These are phyloP conservation scores for Dicorynia guianensis DNA, from an alignment of 306 rosid genomes.

Conservation along the genomic window DNA sequence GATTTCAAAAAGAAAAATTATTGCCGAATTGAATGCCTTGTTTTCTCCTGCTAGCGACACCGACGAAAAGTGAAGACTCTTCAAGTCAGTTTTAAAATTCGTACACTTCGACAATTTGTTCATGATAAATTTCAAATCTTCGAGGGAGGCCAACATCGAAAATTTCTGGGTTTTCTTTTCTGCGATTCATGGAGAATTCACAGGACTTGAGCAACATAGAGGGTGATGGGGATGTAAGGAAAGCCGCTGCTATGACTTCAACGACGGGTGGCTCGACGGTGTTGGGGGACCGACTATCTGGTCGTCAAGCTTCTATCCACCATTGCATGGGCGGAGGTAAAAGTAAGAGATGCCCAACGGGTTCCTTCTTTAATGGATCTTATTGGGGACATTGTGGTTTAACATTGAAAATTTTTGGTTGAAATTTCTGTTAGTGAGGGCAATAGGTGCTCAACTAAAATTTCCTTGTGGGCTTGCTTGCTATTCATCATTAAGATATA, in stretches of 20 bases:
- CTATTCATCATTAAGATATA: background rate
- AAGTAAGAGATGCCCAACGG: constrained; percentile 31
- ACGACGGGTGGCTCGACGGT: constrained; percentile 30
- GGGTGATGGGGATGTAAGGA: constrained; percentile 56
- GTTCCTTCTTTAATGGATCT: background rate
- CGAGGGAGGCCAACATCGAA: background rate
- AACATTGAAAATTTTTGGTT: background rate
- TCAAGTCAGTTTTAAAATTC: background rate
- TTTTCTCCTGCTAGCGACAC: background rate
- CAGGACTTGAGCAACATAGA: constrained; percentile 46
- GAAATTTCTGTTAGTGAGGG: background rate
- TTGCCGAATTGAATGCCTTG: background rate
- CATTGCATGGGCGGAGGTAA: constrained; percentile 49
- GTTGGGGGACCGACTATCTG: constrained; percentile 37
- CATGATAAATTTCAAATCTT: background rate
- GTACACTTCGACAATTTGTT: background rate
- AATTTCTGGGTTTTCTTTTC: constrained; percentile 8
- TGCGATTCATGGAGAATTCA: constrained; percentile 47
- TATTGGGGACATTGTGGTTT: constrained; percentile 11
- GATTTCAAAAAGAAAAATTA: too few relatives aligned
- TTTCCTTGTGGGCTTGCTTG: too few relatives aligned
- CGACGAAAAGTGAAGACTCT: background rate
- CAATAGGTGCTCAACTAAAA: too few relatives aligned
- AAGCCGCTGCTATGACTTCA: constrained; percentile 44
- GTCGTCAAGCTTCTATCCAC: constrained; percentile 44